phyloP scores from a whole-genome alignment of 129 eudicot species.

The Ambrosia trifida region DNA sequence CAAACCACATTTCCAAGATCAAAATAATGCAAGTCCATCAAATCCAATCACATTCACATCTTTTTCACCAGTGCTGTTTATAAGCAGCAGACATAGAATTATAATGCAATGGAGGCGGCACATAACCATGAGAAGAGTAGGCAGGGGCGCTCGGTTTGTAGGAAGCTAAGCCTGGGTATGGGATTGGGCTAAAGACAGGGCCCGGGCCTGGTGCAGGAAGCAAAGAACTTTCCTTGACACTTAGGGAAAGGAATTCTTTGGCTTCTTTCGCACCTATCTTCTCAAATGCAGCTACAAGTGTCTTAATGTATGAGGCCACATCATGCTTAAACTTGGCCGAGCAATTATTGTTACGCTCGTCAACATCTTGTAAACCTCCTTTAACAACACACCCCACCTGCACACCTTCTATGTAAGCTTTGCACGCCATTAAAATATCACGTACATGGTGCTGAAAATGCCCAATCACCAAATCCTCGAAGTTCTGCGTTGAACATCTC shows the following conservation, averaged over 20 bases:
- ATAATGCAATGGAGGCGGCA: background rate
- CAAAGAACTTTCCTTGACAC: conserved; percentile 21
- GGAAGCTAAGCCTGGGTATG: too few species aligned
- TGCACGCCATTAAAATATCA: conserved; percentile 69
- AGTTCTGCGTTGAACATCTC: conserved; percentile 44
- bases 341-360: conserved; percentile 53
- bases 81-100: conserved; percentile 1
- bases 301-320: conserved; percentile 41
- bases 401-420: conserved; percentile 72
- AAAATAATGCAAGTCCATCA: conserved; percentile 7
- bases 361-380: conserved; percentile 64
- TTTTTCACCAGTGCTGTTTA: conserved; percentile 22
- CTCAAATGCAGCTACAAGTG: conserved; percentile 46
- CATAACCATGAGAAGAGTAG: too few species aligned
- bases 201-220: background rate
- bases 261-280: conserved; percentile 58
- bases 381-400: conserved; percentile 69
- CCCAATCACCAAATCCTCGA: conserved; percentile 77
- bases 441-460: conserved; percentile 56
- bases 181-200: too few species aligned
- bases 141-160: too few species aligned
- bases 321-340: conserved; percentile 42
- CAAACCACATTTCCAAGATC: conserved; percentile 1
- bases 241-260: conserved; percentile 39
- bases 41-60: conserved; percentile 5